Conservation (phyloP, 2,329 filamentous ascomycete species). For the Akanthomyces uredinophilus region DNA sequence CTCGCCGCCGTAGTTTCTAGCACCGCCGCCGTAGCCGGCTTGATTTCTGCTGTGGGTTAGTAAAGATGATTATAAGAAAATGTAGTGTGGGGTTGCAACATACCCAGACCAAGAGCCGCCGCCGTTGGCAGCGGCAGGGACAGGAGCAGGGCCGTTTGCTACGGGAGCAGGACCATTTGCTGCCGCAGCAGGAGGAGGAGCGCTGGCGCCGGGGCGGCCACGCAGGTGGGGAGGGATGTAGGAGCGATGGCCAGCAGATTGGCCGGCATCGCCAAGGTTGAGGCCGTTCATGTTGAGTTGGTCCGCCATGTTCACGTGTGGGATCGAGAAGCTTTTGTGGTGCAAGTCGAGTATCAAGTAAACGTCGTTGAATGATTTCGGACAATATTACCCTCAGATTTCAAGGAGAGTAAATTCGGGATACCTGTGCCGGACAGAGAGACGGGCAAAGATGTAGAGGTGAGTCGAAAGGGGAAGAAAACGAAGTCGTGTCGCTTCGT, state of each 20-base stretch:
- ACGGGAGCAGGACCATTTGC: constrained; percentile 16
- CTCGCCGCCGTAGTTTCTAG: constrained; percentile 31
- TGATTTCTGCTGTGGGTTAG: constrained; percentile 23
- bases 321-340: constrained; percentile 18
- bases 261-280: constrained; percentile 48
- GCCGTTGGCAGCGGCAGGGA: constrained; percentile 38
- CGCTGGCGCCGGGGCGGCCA: constrained; percentile 40
- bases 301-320: constrained; percentile 62
- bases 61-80: neutral
- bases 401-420: constrained; percentile 24
- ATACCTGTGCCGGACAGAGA: constrained; percentile 22
- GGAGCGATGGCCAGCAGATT: constrained; percentile 45
- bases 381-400: constrained; percentile 26
- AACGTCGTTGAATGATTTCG: constrained; percentile 9
- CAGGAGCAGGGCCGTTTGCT: constrained; percentile 22
- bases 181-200: constrained; percentile 17
- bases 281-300: constrained; percentile 79
- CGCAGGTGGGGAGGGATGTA: constrained; percentile 87
- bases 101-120: constrained; percentile 53
- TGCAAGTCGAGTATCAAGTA: constrained; percentile 17
- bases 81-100: constrained; percentile 22
- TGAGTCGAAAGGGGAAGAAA: constrained; percentile 17
- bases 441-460: constrained; percentile 13
- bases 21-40: constrained; percentile 27
- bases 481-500: constrained; percentile 30